These are phyloP conservation scores for Ammopiptanthus mongolicus DNA, from an alignment of 306 rosid species.

Conservation along the genomic window DNA sequence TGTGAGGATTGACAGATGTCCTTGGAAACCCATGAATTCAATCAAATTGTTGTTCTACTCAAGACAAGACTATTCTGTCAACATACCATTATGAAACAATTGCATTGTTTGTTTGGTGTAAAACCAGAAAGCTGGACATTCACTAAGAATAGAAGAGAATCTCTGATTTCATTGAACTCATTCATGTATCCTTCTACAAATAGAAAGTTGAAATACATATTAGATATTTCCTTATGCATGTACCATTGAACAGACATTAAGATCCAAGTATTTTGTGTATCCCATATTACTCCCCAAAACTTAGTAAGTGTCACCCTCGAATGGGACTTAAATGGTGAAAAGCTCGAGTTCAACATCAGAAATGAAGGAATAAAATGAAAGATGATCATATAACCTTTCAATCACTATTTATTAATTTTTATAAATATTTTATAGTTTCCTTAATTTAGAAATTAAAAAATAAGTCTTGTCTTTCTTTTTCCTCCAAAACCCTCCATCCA, in stretches of 20 bases:
- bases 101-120: not conserved
- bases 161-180: not conserved
- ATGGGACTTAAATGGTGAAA: no score
- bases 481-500: no score
- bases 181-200: not conserved
- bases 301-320: no score
- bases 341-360: no score
- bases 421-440: no score
- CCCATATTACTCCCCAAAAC: no score
- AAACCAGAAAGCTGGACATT: not conserved
- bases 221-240: not conserved
- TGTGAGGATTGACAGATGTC: conserved; percentile 3
- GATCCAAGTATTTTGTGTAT: not conserved
- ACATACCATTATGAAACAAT: not conserved
- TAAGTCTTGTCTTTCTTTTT: no score
- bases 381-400: no score
- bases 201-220: not conserved
- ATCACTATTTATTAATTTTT: no score
- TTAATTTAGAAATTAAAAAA: no score
- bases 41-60: not conserved
- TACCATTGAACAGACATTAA: not conserved
- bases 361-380: no score
- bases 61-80: not conserved
- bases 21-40: not conserved
- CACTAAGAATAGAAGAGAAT: not conserved